Evolutionary conservation across 139 green algal species (phyloP).

Genomic region (Tetratostichococcus sp.): DNA sequence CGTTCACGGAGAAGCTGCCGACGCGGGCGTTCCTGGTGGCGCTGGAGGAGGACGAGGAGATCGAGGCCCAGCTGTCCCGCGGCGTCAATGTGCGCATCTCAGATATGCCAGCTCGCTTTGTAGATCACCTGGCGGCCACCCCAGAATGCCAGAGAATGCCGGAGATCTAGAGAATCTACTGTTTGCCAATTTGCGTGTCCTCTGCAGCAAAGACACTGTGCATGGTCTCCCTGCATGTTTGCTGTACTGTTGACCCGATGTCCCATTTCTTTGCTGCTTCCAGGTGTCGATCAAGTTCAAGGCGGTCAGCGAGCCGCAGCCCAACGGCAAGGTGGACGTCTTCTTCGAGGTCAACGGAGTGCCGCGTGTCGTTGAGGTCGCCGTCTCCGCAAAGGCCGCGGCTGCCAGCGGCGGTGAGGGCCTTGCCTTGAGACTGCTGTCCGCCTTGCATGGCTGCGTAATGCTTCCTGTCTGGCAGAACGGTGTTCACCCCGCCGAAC

Average conservation of each 20-base stretch:
- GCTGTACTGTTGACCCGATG: neutral
- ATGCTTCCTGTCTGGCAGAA: too few species aligned
- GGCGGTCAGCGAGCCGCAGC: conserved; percentile 75
- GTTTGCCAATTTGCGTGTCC: too few species aligned
- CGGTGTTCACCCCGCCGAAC: too few species aligned
- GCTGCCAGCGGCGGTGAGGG: neutral
- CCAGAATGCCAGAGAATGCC: too few species aligned
- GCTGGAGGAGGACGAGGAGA: conserved; percentile 85
- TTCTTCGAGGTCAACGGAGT: conserved; percentile 79
- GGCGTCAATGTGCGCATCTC: conserved; percentile 32
- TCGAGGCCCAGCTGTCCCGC: conserved; percentile 65
- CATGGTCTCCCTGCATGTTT: too few species aligned
- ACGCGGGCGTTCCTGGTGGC: conserved; percentile 82
- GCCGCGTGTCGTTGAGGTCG: conserved; percentile 84
- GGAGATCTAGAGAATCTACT: too few species aligned
- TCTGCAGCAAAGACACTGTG: too few species aligned
- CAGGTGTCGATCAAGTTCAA: conserved; percentile 65
- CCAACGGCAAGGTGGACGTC: conserved; percentile 33
- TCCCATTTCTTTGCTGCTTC: neutral
- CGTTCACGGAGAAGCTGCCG: conserved; percentile 73
- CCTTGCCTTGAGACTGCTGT: conserved; percentile 36
- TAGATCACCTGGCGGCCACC: too few species aligned
- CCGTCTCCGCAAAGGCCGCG: conserved; percentile 34
- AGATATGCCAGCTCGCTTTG: too few species aligned
- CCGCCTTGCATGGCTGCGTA: too few species aligned